Percentiles rank a stretch among this genome's conserved stretches.
These are phyloP conservation scores for Neurospora sp. DNA, from an alignment of 495 filamentous ascomycete genomes.

Conservation along the genomic window DNA sequence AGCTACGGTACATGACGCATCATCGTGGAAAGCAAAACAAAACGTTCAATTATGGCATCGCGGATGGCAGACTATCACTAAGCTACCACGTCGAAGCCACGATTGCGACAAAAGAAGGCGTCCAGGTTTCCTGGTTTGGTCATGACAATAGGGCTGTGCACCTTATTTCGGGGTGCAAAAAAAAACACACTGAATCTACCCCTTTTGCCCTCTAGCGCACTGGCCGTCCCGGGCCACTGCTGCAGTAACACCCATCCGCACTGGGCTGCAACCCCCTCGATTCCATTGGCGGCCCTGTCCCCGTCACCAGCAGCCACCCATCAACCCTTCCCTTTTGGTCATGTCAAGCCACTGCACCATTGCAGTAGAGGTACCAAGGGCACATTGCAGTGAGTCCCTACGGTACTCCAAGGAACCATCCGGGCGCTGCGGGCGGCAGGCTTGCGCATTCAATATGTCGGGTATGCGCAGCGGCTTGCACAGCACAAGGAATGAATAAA, in stretches of 20 bases:
- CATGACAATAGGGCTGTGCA: conserved; percentile 23
- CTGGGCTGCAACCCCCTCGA: neutral
- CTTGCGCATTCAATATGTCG: conserved; percentile 13
- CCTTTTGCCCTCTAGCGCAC: neutral
- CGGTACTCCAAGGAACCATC: neutral
- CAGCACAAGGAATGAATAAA: conserved; percentile 20
- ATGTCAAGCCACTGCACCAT: conserved; percentile 12
- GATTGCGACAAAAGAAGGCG: conserved; percentile 1
- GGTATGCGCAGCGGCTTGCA: conserved; percentile 21
- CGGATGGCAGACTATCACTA: neutral
- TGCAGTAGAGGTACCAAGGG: neutral
- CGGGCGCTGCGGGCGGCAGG: conserved; percentile 9
- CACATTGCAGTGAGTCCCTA: conserved; percentile 5
- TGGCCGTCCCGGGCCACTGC: neutral
- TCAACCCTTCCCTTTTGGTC: neutral
- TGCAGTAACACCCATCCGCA: neutral
- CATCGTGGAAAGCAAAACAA: neutral
- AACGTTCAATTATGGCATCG: neutral
- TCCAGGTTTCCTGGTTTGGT: conserved; percentile 1
- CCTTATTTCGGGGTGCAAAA: conserved; percentile 14
- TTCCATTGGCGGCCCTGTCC: neutral
- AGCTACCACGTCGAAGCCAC: conserved; percentile 18
- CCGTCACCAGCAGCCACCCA: neutral
- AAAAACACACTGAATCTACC: conserved; percentile 1
- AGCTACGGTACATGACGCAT: neutral